Evolutionary conservation across 139 green algal genomes (phyloP).

Genomic region (Choricystis sp.): DNA sequence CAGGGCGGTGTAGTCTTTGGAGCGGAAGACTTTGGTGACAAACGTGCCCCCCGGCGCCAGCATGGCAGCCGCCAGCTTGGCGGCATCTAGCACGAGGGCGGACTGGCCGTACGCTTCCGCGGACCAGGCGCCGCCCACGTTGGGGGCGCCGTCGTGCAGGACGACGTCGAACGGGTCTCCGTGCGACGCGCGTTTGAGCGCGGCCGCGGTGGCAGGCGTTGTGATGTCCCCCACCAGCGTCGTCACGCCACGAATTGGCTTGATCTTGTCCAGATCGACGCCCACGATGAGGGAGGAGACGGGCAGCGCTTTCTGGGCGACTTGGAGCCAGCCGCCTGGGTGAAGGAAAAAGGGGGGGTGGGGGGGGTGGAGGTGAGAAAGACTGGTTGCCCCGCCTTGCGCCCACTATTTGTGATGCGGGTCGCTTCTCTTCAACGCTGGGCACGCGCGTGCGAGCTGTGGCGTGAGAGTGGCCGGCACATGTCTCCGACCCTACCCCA

Average conservation of each 20-base stretch:
- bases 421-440: too few relatives aligned
- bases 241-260: slow-evolving; percentile 65
- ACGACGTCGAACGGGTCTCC: slow-evolving; percentile 79
- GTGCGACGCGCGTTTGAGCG: slow-evolving; percentile 59
- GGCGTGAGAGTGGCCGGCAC: too few relatives aligned
- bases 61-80: slow-evolving; percentile 80
- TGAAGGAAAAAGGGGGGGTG: neutral
- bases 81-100: slow-evolving; percentile 77
- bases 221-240: slow-evolving; percentile 92
- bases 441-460: too few relatives aligned
- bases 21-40: slow-evolving; percentile 94
- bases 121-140: slow-evolving; percentile 86
- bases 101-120: slow-evolving; percentile 73
- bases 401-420: too few relatives aligned
- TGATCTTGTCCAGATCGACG: slow-evolving; percentile 89
- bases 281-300: slow-evolving; percentile 77
- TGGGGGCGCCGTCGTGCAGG: slow-evolving; percentile 93
- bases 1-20: slow-evolving; percentile 92
- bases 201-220: slow-evolving; percentile 36
- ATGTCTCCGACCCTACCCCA: too few relatives aligned
- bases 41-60: slow-evolving; percentile 78
- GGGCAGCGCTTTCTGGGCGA: slow-evolving; percentile 88
- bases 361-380: neutral
- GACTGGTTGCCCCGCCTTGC: too few relatives aligned
- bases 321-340: slow-evolving; percentile 69